Evolutionary conservation across 2,329 filamentous ascomycete species (phyloP).

Genomic region (Boeremia exigua): DNA sequence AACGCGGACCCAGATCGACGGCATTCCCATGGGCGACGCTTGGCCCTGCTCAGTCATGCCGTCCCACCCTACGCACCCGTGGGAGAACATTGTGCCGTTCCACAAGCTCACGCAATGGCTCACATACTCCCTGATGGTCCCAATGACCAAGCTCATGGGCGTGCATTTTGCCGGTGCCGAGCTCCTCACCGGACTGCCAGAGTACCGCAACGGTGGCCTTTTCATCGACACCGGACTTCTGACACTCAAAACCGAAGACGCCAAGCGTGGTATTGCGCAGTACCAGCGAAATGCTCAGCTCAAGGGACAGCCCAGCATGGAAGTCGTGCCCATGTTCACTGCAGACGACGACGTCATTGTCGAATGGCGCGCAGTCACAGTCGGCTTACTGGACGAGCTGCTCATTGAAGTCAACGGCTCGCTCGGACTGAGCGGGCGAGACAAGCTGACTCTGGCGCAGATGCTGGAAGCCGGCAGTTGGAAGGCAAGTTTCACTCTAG

Average conservation of each 20-base stretch:
- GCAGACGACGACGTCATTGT: slow-evolving; percentile 79
- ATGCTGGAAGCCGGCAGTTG: slow-evolving; percentile 95
- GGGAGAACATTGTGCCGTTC: slow-evolving; percentile 86
- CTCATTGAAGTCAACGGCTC: slow-evolving; percentile 71
- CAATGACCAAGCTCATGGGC: slow-evolving; percentile 77
- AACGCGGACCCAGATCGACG: slow-evolving; percentile 85
- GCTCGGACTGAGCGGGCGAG: slow-evolving; percentile 71
- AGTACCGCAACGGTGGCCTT: slow-evolving; percentile 90
- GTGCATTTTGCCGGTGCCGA: slow-evolving; percentile 81
- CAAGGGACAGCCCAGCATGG: slow-evolving; percentile 73
- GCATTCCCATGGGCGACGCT: slow-evolving; percentile 86
- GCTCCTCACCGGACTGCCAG: slow-evolving; percentile 84
- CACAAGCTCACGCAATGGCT: slow-evolving; percentile 94
- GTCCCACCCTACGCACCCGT: slow-evolving; percentile 69
- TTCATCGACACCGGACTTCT: slow-evolving; percentile 84
- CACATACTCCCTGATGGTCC: slow-evolving; percentile 89
- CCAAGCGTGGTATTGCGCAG: slow-evolving; percentile 71
- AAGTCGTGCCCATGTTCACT: slow-evolving; percentile 75
- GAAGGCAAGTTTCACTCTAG: slow-evolving; percentile 71
- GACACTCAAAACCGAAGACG: slow-evolving; percentile 73
- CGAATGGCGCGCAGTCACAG: slow-evolving; percentile 78
- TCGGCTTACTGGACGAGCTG: slow-evolving; percentile 76
- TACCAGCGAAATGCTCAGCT: slow-evolving; percentile 74
- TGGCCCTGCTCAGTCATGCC: slow-evolving; percentile 91
- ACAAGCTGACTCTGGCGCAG: slow-evolving; percentile 79